A percentile compares a stretch with the other conserved stretches of the same genome.
phyloP scores from a whole-genome alignment of 2,329 filamentous ascomycete species.

The Zasmidium cellare region DNA sequence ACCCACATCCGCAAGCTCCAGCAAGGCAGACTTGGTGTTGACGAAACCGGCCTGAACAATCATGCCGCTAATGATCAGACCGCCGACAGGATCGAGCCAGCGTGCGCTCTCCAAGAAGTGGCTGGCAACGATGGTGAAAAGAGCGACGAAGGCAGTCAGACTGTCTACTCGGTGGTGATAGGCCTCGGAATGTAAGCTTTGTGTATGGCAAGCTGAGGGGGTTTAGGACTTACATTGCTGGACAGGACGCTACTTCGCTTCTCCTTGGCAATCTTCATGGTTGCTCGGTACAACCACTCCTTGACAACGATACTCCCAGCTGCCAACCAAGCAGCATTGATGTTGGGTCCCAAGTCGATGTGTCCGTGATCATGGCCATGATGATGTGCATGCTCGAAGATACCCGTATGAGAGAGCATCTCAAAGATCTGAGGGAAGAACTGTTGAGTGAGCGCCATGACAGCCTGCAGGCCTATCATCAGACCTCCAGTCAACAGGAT shows the following conservation, averaged over 20 bases:
- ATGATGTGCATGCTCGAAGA: constrained; percentile 54
- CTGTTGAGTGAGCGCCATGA: constrained; percentile 57
- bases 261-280: constrained; percentile 94
- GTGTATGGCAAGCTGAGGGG: neutral
- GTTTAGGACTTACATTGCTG: constrained; percentile 64
- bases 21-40: constrained; percentile 78
- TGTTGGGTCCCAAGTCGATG: constrained; percentile 62
- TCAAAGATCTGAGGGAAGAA: constrained; percentile 50
- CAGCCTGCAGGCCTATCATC: constrained; percentile 76
- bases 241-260: constrained; percentile 94
- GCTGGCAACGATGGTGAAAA: constrained; percentile 83
- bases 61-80: constrained; percentile 87
- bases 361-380: constrained; percentile 65
- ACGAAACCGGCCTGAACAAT: constrained; percentile 86
- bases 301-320: constrained; percentile 87
- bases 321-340: constrained; percentile 94
- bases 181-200: constrained; percentile 37
- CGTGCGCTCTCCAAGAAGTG: constrained; percentile 82
- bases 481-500: constrained; percentile 86
- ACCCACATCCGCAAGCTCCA: constrained; percentile 87
- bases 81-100: constrained; percentile 93
- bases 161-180: constrained; percentile 96
- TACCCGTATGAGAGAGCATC: constrained; percentile 40
- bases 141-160: constrained; percentile 88
- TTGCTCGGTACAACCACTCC: constrained; percentile 95